Base-by-base conservation (phyloP, 129 eudicot genomes). In the Flaveria robusta region DNA sequence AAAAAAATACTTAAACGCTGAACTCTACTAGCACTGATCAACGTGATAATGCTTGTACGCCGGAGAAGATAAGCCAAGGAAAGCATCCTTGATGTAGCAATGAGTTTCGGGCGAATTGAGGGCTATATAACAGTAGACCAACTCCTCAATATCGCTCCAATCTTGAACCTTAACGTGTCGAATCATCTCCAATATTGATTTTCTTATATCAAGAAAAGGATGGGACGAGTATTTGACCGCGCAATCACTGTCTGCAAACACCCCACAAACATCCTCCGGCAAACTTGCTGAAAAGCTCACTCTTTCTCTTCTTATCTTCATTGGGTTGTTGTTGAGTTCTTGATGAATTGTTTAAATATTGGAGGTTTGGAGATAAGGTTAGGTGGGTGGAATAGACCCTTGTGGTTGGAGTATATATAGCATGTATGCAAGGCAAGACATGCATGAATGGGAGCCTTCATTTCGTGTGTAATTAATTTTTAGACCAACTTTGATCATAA, bases 271-370 rank as follows among this genome's bases (percentile, higher is more conserved):
- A 65, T 92, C 97, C 0, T 69, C 76, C 0, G 97, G 97, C 78
- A 92, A 79, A 72, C 80, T 78, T 63, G 97, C 97, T 4, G 97
- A 92, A 56, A 92, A 92, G 77, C 96, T 89, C 31, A 92, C 66
- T 50, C 81, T 68, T 14, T 79, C 83, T 46, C 76, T 64, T 39
- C 74, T 71, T n/a, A 50, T 69, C 77, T 82, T 76, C 74, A 54
- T 86, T 60, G 42, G 55, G 67, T 65, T 84, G 77, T 74, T 81
- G 42, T 13, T 63, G 49, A 74, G 83, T 67, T 66, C 2, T 26
- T 23, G 46, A 31, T 59, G 77, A 66, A 73, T 55, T 9, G 6
- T 31, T 24, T n/a, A n/a, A n/a, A 67, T 14, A 19, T 16, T 77
- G 58, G 37, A 58, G 47, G 58, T 18, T 51, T 67, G 26, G 67